These are phyloP conservation scores for Carallia pectinifolia DNA, from an alignment of 345 rosid species.

Conservation along the genomic window DNA sequence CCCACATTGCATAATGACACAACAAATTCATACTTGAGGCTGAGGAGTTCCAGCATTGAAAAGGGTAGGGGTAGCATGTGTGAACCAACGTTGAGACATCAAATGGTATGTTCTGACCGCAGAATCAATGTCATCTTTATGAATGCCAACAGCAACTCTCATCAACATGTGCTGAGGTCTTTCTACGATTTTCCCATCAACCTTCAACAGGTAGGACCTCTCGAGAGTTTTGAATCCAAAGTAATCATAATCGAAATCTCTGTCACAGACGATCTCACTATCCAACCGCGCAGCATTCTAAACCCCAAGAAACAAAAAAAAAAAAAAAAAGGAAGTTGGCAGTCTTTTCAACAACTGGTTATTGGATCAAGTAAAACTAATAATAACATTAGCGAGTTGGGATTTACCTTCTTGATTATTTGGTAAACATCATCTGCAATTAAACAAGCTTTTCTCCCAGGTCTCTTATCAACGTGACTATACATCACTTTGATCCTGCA, in stretches of 20 bases:
- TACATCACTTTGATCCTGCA: conserved; percentile 74
- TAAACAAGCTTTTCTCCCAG: conserved; percentile 70
- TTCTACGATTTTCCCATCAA: conserved; percentile 75
- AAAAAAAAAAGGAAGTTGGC: no score
- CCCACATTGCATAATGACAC: not conserved
- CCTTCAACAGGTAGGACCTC: conserved; percentile 80
- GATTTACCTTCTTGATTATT: conserved; percentile 67
- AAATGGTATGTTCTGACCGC: conserved; percentile 62
- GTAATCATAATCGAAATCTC: conserved; percentile 85
- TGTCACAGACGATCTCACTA: conserved; percentile 81
- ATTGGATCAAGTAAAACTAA: not conserved
- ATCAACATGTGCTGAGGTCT: conserved; percentile 89
- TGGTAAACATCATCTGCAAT: conserved; percentile 89
- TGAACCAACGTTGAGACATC: conserved; percentile 92
- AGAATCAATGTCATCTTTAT: conserved; percentile 68
- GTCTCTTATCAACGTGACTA: conserved; percentile 54
- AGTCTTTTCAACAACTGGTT: not conserved
- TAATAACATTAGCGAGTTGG: not conserved
- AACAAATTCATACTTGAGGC: conserved; percentile 49
- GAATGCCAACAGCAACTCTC: conserved; percentile 89
- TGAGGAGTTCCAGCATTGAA: conserved; percentile 84
- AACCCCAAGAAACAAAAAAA: not conserved
- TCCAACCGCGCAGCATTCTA: conserved; percentile 74
- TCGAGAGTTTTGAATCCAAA: conserved; percentile 91
- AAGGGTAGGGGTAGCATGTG: conserved; percentile 89